These are phyloP conservation scores for Takashimella koratensis DNA, from an alignment of 1,284 basidiomycete genomes.

Conservation along the genomic window DNA sequence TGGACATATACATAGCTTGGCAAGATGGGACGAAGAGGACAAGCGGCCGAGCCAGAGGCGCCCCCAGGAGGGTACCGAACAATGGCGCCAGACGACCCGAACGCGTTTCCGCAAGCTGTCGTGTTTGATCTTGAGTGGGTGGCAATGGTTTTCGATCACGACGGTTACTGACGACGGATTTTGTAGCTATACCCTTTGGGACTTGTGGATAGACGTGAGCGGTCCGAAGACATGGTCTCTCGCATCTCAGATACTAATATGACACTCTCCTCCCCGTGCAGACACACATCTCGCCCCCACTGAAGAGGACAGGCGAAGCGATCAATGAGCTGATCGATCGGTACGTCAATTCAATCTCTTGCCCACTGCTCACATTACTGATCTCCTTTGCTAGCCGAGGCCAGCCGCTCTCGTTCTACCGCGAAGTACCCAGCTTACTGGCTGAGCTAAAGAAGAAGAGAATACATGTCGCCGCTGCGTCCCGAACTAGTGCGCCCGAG, in stretches of 20 bases:
- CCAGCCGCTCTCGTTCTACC: slow-evolving; percentile 63
- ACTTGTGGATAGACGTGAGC: slow-evolving; percentile 69
- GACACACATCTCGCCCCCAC: slow-evolving; percentile 55
- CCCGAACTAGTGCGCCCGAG: slow-evolving; percentile 64
- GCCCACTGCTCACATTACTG: no score
- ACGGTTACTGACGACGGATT: slow-evolving; percentile 9
- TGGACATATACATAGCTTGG: no score
- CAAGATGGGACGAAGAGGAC: not conserved
- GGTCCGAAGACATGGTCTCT: no score
- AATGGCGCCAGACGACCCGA: slow-evolving; percentile 28
- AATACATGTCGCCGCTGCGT: slow-evolving; percentile 68
- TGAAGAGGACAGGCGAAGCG: slow-evolving; percentile 58
- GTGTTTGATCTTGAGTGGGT: slow-evolving; percentile 80
- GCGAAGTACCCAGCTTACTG: slow-evolving; percentile 71
- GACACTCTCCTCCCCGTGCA: slow-evolving; percentile 11
- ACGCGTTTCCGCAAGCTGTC: slow-evolving; percentile 62
- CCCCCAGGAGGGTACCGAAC: slow-evolving; percentile 15
- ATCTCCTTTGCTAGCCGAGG: no score
- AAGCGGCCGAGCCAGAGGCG: slow-evolving; percentile 7
- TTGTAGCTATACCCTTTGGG: slow-evolving; percentile 74
- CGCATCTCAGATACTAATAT: not conserved
- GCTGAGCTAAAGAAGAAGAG: slow-evolving; percentile 57
- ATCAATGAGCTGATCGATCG: slow-evolving; percentile 63
- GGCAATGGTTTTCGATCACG: not conserved
- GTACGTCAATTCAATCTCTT: no score